A percentile compares a stretch with the other conserved stretches of the same genome.
phyloP scores from a whole-genome alignment of 176 grass and related monocot genomes.

The Avena atlantica region DNA sequence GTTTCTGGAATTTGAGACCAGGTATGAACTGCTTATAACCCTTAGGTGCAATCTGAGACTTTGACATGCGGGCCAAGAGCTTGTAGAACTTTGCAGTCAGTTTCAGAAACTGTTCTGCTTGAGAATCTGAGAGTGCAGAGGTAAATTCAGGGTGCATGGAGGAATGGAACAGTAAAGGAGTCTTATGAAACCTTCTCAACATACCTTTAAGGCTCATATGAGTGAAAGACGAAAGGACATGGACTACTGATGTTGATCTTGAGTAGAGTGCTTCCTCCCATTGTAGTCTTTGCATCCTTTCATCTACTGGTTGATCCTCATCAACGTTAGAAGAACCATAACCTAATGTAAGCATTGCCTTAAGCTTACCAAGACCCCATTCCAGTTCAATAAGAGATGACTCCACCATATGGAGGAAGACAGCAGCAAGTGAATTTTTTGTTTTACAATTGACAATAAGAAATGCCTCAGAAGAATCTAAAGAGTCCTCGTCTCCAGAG shows the following conservation, averaged over 20 bases:
- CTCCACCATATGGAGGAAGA: slow-evolving; percentile 69
- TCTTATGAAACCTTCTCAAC: slow-evolving; percentile 24
- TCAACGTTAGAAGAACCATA: slow-evolving; percentile 48
- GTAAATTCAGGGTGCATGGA: slow-evolving; percentile 34
- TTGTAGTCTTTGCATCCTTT: slow-evolving; percentile 50
- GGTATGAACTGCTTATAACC: slow-evolving; percentile 64
- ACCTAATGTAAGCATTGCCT: slow-evolving; percentile 53
- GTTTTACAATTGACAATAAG: slow-evolving; percentile 73
- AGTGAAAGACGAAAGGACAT: slow-evolving; percentile 69
- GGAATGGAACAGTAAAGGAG: not conserved
- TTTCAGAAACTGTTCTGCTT: slow-evolving; percentile 82
- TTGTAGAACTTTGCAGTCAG: slow-evolving; percentile 83
- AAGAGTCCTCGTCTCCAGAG: slow-evolving; percentile 51
- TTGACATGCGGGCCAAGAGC: slow-evolving; percentile 71
- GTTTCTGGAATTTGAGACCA: slow-evolving; percentile 75
- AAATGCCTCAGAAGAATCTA: slow-evolving; percentile 58
- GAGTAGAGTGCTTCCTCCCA: slow-evolving; percentile 84
- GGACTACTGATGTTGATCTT: slow-evolving; percentile 70
- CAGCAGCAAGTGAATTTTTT: slow-evolving; percentile 56
- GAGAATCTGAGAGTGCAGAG: slow-evolving; percentile 65
- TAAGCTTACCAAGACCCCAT: slow-evolving; percentile 73
- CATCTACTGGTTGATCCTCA: slow-evolving; percentile 54
- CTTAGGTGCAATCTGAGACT: slow-evolving; percentile 80
- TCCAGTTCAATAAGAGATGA: slow-evolving; percentile 78
- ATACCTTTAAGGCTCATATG: slow-evolving; percentile 78